Evolutionary conservation across 2,329 filamentous ascomycete genomes (phyloP).

Genomic region (Venturia nashicola): DNA sequence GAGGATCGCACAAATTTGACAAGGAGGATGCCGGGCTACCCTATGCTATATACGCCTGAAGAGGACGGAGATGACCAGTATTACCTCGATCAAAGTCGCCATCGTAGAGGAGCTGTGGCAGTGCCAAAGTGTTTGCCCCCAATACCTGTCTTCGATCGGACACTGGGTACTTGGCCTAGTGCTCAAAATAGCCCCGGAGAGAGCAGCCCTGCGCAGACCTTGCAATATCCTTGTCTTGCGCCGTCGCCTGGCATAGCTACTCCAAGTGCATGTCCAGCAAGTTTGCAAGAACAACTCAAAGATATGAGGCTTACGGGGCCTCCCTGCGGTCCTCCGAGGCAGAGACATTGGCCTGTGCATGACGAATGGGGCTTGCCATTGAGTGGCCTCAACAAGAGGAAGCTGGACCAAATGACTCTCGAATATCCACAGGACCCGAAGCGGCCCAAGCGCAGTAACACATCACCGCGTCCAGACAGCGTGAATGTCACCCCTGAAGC

Average conservation of each 20-base stretch:
- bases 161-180: neutral
- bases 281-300: neutral
- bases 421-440: neutral
- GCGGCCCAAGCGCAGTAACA: neutral
- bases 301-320: neutral
- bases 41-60: neutral
- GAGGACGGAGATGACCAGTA: neutral
- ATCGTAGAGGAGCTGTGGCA: neutral
- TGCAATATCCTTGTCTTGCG: neutral
- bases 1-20: neutral
- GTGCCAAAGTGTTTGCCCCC: neutral
- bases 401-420: neutral
- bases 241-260: neutral
- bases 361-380: neutral
- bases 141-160: neutral
- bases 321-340: neutral
- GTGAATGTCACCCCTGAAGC: neutral
- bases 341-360: neutral
- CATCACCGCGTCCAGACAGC: neutral
- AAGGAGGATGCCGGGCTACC: neutral
- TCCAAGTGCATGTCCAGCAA: neutral
- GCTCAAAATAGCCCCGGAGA: too few relatives aligned
- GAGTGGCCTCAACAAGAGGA: neutral
- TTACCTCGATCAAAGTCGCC: neutral
- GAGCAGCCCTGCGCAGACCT: too few relatives aligned